Evolutionary conservation across 2,329 filamentous ascomycete genomes (phyloP), one percentile per base, ranked within the genome.

Genomic region (Sporothrix brunneoviolacea): DNA sequence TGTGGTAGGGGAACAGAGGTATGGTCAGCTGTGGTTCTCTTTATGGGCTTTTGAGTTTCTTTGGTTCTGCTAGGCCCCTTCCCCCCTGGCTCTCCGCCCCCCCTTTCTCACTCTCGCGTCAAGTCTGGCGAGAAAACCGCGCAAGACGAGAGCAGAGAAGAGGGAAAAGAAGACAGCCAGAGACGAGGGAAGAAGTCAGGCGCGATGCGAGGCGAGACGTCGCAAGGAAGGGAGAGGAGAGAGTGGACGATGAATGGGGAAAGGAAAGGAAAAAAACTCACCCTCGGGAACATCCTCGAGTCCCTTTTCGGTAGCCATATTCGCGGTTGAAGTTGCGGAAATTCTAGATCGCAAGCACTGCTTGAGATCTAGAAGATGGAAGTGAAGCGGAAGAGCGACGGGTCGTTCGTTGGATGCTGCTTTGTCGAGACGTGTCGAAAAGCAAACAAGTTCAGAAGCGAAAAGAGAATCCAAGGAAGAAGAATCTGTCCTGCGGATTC

Each of bases 251-350:
- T 9, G 13, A 10, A 12, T 19, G 40, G 16, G 30, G 8, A 21
- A 30, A 37, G 19, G 27, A 18, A 35, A 21, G 30, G 21, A 41
- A 47, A 19, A 45, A 37, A 57, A 83, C 88, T 78, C 79, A 95
- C 89, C 82, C 80, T 95, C 90, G 71, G 88, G 86, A 76, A 95
- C 85, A 73, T 97, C 91, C 81, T 96, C 91, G 78, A 97, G 89
- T 81, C 91, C 91, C 82, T 94, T 95, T 66, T 89, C 87, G 71
- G 85, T 84, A 89, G 91, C 91, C 91, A 97, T 97, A 82, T 86
- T 96, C 91, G 88, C 84, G 84, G 76, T 78, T 74, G 65, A 46
- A 60, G 63, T 64, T 67, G 59, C 65, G 66, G 68, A 71, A 81
- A 79, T 67, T 76, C 77, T 76, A 81, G 80, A 83, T 80, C 84